Percentiles rank a stretch among this genome's conserved stretches.
Evolutionary conservation across 129 eudicot species (phyloP).

Genomic region (Oenanthe sinensis): DNA sequence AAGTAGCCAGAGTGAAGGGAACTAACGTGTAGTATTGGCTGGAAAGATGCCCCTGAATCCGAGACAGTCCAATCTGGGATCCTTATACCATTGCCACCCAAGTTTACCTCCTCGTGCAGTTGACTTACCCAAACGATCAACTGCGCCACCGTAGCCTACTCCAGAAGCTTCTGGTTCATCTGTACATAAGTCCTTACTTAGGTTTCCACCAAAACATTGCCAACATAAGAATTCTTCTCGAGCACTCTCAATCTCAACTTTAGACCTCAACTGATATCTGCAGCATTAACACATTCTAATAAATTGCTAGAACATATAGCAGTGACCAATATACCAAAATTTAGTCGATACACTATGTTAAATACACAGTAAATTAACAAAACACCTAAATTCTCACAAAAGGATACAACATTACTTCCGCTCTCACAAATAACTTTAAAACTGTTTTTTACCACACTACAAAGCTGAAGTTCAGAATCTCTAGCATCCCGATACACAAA

Average conservation of each 20-base stretch:
- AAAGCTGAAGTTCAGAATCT: not conserved
- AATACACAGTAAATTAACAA: not conserved
- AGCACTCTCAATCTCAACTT: slow-evolving; percentile 72
- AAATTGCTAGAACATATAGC: not conserved
- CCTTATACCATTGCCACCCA: slow-evolving; percentile 79
- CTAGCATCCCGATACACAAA: not conserved
- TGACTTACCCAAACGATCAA: slow-evolving; percentile 53
- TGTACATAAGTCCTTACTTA: slow-evolving; percentile 25
- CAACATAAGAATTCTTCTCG: slow-evolving; percentile 66
- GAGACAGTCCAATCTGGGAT: slow-evolving; percentile 69
- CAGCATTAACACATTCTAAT: slow-evolving; percentile 11
- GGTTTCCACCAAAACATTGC: slow-evolving; percentile 69
- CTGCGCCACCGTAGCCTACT: slow-evolving; percentile 67
- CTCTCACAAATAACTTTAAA: not conserved
- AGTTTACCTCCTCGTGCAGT: slow-evolving; percentile 43
- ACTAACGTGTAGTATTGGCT: slow-evolving; percentile 51
- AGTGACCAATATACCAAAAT: not conserved
- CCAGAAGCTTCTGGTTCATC: slow-evolving; percentile 64
- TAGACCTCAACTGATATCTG: slow-evolving; percentile 89
- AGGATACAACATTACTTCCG: not conserved
- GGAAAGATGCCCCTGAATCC: slow-evolving; percentile 87
- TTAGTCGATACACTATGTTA: not conserved
- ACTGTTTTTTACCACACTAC: not conserved
- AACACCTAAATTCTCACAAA: not conserved
- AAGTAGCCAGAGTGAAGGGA: not conserved